Percentiles rank a stretch among this genome's conserved stretches.
phyloP scores from a whole-genome alignment of 2,329 filamentous ascomycete genomes.

The Verticillium nubilum region DNA sequence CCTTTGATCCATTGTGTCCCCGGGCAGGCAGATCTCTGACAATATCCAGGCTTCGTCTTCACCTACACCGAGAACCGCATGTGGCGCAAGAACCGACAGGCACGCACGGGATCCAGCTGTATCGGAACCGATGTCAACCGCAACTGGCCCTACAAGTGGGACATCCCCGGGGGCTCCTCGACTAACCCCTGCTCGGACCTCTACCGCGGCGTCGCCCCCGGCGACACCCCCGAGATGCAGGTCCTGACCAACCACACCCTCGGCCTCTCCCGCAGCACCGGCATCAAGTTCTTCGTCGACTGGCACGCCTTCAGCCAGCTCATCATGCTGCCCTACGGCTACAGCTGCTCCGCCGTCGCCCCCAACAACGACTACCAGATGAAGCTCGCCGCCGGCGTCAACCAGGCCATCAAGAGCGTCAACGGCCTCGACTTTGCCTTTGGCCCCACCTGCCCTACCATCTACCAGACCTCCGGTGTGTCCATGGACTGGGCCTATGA shows the following conservation, averaged over 20 bases:
- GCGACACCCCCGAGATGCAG: constrained; percentile 46
- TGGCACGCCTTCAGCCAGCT: constrained; percentile 41
- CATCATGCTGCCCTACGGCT: constrained; percentile 38
- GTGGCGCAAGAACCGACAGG: constrained; percentile 57
- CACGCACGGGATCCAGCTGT: constrained; percentile 31
- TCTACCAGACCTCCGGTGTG: constrained; percentile 28
- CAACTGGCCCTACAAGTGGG: constrained; percentile 55
- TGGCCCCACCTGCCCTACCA: constrained; percentile 28
- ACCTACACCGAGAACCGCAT: constrained; percentile 50
- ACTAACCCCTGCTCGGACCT: constrained; percentile 45
- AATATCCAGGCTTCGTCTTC: constrained; percentile 48
- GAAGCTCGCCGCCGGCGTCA: constrained; percentile 24
- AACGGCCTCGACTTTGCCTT: constrained; percentile 31
- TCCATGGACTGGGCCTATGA: constrained; percentile 22
- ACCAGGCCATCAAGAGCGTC: constrained; percentile 25
- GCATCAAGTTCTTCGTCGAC: constrained; percentile 41
- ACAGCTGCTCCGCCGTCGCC: constrained; percentile 33
- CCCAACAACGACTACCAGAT: constrained; percentile 33
- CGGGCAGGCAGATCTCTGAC: not conserved
- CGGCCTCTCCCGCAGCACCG: constrained; percentile 14
- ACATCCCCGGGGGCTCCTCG: constrained; percentile 40
- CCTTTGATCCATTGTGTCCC: not conserved
- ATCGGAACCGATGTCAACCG: constrained; percentile 53
- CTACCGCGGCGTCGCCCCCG: constrained; percentile 36
- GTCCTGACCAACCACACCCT: constrained; percentile 27